Evolutionary conservation across 208 protist species (phyloP).

Genomic region (Perkinsela sp.): DNA sequence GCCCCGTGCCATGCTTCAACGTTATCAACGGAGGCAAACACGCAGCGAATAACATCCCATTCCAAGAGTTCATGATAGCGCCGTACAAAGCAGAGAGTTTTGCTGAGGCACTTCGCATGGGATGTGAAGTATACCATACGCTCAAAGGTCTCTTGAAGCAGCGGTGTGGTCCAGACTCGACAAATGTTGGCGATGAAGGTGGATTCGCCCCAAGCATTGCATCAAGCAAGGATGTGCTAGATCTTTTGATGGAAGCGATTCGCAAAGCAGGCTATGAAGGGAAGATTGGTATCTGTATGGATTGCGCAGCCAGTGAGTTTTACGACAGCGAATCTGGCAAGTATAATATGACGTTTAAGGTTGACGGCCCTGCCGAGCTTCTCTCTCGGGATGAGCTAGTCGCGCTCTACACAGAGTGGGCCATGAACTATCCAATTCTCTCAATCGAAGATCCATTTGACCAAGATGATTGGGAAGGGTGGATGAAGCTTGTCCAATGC

Average conservation of each 20-base stretch:
- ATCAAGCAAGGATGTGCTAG: slow-evolving; percentile 79
- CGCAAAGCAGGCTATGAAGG: slow-evolving; percentile 68
- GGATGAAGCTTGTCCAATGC: slow-evolving; percentile 29
- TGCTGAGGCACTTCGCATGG: slow-evolving; percentile 78
- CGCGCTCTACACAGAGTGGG: slow-evolving; percentile 68
- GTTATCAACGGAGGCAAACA: slow-evolving; percentile 97
- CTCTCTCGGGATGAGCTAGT: slow-evolving; percentile 39
- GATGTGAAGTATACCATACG: slow-evolving; percentile 87
- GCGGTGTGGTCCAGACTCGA: slow-evolving; percentile 79
- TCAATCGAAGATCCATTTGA: slow-evolving; percentile 98
- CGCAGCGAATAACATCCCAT: slow-evolving; percentile 78
- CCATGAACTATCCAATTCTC: slow-evolving; percentile 73
- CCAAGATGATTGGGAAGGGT: slow-evolving; percentile 87
- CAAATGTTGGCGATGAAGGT: slow-evolving; percentile 92
- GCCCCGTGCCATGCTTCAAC: slow-evolving; percentile 88
- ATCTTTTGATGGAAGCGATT: slow-evolving; percentile 83
- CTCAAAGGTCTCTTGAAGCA: slow-evolving; percentile 83
- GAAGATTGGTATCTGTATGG: slow-evolving; percentile 91
- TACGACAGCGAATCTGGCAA: slow-evolving; percentile 66
- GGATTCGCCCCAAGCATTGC: slow-evolving; percentile 86
- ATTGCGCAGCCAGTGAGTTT: slow-evolving; percentile 93
- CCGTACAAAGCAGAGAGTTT: slow-evolving; percentile 77
- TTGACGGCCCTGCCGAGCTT: slow-evolving; percentile 18
- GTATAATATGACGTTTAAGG: slow-evolving; percentile 94
- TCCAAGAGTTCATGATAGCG: slow-evolving; percentile 95